Percentiles rank a stretch among this genome's conserved stretches.
Conservation (phyloP, 148 eudicot species). For the Fallopia convolvulus region DNA sequence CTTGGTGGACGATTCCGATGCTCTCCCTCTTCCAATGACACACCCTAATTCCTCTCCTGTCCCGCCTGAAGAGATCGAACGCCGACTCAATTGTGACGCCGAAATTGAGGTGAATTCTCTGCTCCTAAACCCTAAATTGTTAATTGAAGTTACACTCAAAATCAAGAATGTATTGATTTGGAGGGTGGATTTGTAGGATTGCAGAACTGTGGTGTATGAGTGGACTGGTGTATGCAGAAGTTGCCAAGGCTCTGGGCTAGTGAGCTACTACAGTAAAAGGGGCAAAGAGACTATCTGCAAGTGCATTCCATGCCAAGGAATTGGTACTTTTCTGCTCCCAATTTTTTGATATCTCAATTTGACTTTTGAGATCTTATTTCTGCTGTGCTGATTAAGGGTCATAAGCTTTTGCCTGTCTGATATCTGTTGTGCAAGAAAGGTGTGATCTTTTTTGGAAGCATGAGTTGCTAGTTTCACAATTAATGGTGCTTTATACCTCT, state of each 20-base stretch:
- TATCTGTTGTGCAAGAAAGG: neutral
- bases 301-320: conserved; percentile 89
- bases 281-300: conserved; percentile 81
- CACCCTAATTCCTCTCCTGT: conserved; percentile 59
- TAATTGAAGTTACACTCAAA: neutral
- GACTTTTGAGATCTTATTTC: neutral
- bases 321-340: conserved; percentile 36
- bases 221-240: conserved; percentile 99
- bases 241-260: conserved; percentile 85
- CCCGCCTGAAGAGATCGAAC: conserved; percentile 53
- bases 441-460: neutral
- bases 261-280: conserved; percentile 68
- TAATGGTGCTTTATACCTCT: neutral
- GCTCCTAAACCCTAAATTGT: neutral
- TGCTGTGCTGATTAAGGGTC: neutral
- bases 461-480: neutral
- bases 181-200: conserved; percentile 45
- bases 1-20: conserved; percentile 56
- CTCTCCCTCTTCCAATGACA: conserved; percentile 83
- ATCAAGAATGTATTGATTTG: neutral
- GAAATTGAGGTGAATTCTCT: conserved; percentile 34
- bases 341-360: neutral
- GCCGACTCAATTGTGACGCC: conserved; percentile 68
- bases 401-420: neutral
- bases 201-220: conserved; percentile 71